Evolutionary conservation across 1,284 basidiomycete genomes (phyloP).

Genomic region (Rhodotorula sp.): DNA sequence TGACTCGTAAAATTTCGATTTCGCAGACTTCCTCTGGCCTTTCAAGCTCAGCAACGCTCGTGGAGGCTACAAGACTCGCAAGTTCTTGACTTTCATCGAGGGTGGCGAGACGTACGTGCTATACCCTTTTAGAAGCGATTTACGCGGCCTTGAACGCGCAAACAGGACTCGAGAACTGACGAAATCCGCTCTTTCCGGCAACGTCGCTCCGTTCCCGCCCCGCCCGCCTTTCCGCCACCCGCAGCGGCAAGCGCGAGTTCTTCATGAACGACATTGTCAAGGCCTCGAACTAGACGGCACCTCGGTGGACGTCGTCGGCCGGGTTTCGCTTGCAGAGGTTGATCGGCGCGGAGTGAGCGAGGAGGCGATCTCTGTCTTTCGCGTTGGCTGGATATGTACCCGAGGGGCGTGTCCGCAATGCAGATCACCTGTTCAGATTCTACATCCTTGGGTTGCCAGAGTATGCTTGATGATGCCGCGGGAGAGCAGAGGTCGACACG

Average conservation of each 20-base stretch:
- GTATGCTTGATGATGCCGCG: neutral
- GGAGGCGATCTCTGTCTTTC: neutral
- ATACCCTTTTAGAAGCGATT: neutral
- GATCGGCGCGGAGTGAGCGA: neutral
- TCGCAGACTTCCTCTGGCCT: constrained; percentile 76
- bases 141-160: too few relatives aligned
- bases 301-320: neutral
- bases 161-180: neutral
- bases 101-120: constrained; percentile 35
- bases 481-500: neutral
- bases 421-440: neutral
- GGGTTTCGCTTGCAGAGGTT: neutral
- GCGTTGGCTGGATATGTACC: neutral
- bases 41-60: constrained; percentile 99
- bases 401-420: neutral
- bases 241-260: constrained; percentile 53
- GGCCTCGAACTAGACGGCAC: constrained; percentile 18
- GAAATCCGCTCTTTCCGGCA: neutral
- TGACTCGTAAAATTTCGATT: too few relatives aligned
- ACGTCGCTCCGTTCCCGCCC: neutral
- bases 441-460: too few relatives aligned
- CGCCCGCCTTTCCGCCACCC: constrained; percentile 67
- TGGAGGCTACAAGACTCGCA: constrained; percentile 94
- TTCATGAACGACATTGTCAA: constrained; percentile 43
- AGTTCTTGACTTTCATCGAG: constrained; percentile 70